These are phyloP conservation scores for Malus orientalis DNA, from an alignment of 306 rosid genomes.

Conservation along the genomic window DNA sequence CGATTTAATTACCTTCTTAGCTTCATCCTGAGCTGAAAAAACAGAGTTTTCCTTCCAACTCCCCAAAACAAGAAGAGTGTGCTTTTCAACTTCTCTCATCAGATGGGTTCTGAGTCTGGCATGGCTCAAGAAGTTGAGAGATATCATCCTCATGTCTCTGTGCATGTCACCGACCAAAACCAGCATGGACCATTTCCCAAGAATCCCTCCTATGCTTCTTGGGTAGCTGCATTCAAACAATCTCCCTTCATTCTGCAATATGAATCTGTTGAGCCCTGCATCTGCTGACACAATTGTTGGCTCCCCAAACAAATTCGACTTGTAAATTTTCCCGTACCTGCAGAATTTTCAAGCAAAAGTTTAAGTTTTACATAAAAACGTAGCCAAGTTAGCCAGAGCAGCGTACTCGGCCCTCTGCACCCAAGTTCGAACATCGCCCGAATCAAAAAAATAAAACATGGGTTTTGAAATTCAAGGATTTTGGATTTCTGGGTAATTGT, in stretches of 20 bases:
- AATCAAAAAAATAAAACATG: neutral
- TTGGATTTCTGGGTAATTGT: neutral
- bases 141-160: slow-evolving; percentile 74
- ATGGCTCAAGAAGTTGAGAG: slow-evolving; percentile 80
- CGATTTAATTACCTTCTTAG: slow-evolving; percentile 51
- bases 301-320: slow-evolving; percentile 83
- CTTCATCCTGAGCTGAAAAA: slow-evolving; percentile 88
- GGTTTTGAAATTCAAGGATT: neutral
- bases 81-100: slow-evolving; percentile 69
- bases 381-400: no score
- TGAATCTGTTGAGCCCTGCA: slow-evolving; percentile 76
- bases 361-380: neutral
- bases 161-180: slow-evolving; percentile 99
- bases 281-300: slow-evolving; percentile 92
- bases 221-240: slow-evolving; percentile 93
- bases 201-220: slow-evolving; percentile 89
- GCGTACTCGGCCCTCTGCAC: neutral
- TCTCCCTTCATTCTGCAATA: slow-evolving; percentile 89
- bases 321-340: slow-evolving; percentile 87
- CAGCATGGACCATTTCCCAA: slow-evolving; percentile 98
- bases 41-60: slow-evolving; percentile 56
- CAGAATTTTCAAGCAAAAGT: neutral
- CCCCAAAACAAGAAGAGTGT: slow-evolving; percentile 55
- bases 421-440: neutral
- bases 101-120: slow-evolving; percentile 67